phyloP scores from a whole-genome alignment of 768 basidiomycete genomes.

The Fistulinella prunicolor region DNA sequence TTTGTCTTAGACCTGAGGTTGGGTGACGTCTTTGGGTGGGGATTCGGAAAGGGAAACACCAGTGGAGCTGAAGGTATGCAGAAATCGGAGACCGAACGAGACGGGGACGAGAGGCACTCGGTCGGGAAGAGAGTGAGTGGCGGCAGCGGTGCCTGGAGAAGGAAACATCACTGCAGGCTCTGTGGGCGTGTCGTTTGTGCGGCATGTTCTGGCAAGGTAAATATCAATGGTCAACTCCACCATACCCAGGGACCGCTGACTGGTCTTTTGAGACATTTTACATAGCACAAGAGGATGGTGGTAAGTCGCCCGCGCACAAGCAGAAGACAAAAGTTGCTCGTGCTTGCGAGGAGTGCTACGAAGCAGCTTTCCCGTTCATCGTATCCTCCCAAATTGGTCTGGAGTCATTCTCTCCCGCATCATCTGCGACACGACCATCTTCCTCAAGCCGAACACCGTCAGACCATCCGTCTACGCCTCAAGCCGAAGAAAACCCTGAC shows the following conservation, averaged over 20 bases:
- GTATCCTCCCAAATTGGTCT: background rate
- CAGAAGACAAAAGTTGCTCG: constrained; percentile 60
- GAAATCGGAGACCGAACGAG: constrained; percentile 10
- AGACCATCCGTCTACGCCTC: constrained; percentile 22
- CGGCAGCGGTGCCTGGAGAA: constrained; percentile 37
- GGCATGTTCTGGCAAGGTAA: constrained; percentile 75
- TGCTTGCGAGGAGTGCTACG: constrained; percentile 84
- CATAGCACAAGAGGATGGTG: constrained; percentile 45
- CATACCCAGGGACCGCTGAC: background rate
- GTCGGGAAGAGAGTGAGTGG: constrained; percentile 10
- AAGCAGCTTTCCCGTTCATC: constrained; percentile 72
- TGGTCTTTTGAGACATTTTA: constrained; percentile 67
- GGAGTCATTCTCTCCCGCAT: constrained; percentile 6
- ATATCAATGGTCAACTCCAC: constrained; percentile 8
- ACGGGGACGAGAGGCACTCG: constrained; percentile 4
- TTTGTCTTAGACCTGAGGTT: constrained; percentile 34
- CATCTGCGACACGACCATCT: constrained; percentile 7
- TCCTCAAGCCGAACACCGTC: constrained; percentile 10
- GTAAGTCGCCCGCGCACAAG: constrained; percentile 37
- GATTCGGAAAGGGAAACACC: constrained; percentile 39
- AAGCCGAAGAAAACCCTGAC: constrained; percentile 8
- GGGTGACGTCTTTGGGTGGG: constrained; percentile 29
- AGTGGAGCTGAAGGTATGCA: constrained; percentile 10
- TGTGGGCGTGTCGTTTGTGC: constrained; percentile 87
- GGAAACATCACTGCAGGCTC: constrained; percentile 83